These are phyloP conservation scores for Leccinum angustisporum DNA, from an alignment of 1,284 basidiomycete genomes.

Conservation along the genomic window DNA sequence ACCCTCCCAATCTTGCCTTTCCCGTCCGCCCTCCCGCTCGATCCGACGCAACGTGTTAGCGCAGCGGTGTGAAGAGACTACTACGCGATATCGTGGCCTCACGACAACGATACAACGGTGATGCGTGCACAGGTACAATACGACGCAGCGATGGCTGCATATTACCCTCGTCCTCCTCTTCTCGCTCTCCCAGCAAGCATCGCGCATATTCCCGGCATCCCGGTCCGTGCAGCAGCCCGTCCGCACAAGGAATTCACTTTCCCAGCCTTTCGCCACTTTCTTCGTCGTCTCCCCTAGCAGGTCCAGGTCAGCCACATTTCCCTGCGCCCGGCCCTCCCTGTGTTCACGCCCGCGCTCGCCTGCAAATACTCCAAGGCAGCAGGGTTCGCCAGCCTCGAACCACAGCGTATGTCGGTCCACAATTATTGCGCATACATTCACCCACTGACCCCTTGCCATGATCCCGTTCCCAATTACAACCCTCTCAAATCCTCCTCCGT, in stretches of 20 bases:
- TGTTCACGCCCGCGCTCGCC: slow-evolving; percentile 10
- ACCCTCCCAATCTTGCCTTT: too few relatives aligned
- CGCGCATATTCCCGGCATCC: slow-evolving; percentile 9
- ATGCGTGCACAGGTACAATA: too few relatives aligned
- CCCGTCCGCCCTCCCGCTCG: too few relatives aligned
- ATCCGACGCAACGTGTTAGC: too few relatives aligned
- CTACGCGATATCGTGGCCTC: too few relatives aligned
- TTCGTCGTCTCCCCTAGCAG: slow-evolving; percentile 11
- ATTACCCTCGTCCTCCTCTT: slow-evolving; percentile 12
- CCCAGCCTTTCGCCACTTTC: slow-evolving; percentile 12
- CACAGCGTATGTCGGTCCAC: slow-evolving; percentile 11
- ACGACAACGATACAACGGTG: too few relatives aligned
- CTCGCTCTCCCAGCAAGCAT: slow-evolving; percentile 14
- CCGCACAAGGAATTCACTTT: slow-evolving; percentile 17
- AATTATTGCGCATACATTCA: neutral
- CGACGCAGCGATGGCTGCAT: too few relatives aligned
- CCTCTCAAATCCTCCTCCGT: slow-evolving; percentile 9
- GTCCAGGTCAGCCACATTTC: slow-evolving; percentile 2
- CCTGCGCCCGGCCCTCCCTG: neutral
- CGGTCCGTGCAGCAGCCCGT: slow-evolving; percentile 11
- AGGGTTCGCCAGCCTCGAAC: slow-evolving; percentile 13
- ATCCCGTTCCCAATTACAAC: slow-evolving; percentile 14
- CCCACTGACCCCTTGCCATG: neutral
- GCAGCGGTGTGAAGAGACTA: too few relatives aligned
- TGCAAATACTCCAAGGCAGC: slow-evolving; percentile 1